phyloP scores from a whole-genome alignment of 805 yeast genomes.

The Hanseniaspora meyeri region DNA sequence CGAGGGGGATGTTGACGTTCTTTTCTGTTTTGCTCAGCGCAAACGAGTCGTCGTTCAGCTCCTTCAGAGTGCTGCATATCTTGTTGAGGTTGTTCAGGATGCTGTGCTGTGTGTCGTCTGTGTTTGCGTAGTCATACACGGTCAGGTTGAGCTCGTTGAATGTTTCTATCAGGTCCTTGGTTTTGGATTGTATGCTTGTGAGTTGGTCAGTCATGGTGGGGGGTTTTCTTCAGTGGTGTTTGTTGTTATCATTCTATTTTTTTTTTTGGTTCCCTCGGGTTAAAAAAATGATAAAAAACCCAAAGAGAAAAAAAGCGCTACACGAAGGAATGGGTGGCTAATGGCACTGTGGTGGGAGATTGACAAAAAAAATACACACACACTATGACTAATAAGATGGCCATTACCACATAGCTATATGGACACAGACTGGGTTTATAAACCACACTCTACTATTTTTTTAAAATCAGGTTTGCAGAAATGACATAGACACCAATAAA shows the following conservation, averaged over 20 bases:
- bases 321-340: too few species aligned
- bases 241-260: neutral
- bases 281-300: too few species aligned
- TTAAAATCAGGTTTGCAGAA: too few species aligned
- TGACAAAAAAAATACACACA: too few species aligned
- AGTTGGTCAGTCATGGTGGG: conserved; percentile 20
- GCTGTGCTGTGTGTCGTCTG: conserved; percentile 59
- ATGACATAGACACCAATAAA: neutral
- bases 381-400: too few species aligned
- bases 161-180: conserved; percentile 55
- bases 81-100: conserved; percentile 31
- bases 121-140: conserved; percentile 87
- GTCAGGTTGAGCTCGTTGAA: conserved; percentile 81
- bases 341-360: too few species aligned
- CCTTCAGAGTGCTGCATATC: conserved; percentile 31
- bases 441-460: too few species aligned
- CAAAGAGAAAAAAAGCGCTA: too few species aligned
- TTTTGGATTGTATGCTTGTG: conserved; percentile 24
- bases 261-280: too few species aligned
- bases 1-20: conserved; percentile 53
- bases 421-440: too few species aligned
- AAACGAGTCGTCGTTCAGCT: conserved; percentile 22
- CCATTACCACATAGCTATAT: too few species aligned
- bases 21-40: conserved; percentile 23
- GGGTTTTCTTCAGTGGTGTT: neutral